These are phyloP conservation scores for Fusarium fujikuroi DNA, from an alignment of 2,329 filamentous ascomycete genomes.

Conservation along the genomic window DNA sequence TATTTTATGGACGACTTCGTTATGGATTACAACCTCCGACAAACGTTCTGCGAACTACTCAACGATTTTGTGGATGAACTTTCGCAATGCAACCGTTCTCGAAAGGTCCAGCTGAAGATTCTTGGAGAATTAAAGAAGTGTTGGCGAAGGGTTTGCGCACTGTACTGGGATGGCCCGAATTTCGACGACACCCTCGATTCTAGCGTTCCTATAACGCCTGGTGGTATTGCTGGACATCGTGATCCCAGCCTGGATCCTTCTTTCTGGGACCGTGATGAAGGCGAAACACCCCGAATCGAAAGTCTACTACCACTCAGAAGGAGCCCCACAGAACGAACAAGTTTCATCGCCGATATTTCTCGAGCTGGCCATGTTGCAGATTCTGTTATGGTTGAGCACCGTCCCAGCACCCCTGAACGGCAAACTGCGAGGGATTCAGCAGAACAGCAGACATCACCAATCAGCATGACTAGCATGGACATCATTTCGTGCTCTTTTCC, in stretches of 20 bases:
- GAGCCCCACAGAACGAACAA: conserved; percentile 44
- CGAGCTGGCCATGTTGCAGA: conserved; percentile 59
- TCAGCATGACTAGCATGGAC: conserved; percentile 69
- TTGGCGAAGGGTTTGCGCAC: conserved; percentile 89
- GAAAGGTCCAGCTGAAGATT: conserved; percentile 79
- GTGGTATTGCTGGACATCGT: conserved; percentile 74
- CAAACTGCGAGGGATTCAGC: conserved; percentile 38
- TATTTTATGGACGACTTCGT: conserved; percentile 98
- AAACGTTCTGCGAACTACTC: conserved; percentile 81
- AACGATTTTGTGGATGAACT: conserved; percentile 74
- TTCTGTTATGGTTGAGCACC: conserved; percentile 56
- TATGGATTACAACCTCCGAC: conserved; percentile 76
- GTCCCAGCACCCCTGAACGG: conserved; percentile 61
- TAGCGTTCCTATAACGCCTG: conserved; percentile 77
- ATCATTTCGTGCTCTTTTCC: conserved; percentile 73
- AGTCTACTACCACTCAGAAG: conserved; percentile 49
- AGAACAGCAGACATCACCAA: conserved; percentile 57
- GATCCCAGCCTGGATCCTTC: conserved; percentile 65
- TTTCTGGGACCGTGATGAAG: conserved; percentile 62
- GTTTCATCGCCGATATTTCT: conserved; percentile 60
- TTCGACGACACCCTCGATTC: conserved; percentile 70
- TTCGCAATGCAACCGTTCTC: conserved; percentile 54
- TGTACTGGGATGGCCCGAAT: conserved; percentile 86
- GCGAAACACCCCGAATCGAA: conserved; percentile 58
- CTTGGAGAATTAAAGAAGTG: conserved; percentile 95